A percentile compares a stretch with the other conserved stretches of the same genome.
These are phyloP conservation scores for Spathaspora sp. DNA, from an alignment of 805 yeast genomes.

Conservation along the genomic window DNA sequence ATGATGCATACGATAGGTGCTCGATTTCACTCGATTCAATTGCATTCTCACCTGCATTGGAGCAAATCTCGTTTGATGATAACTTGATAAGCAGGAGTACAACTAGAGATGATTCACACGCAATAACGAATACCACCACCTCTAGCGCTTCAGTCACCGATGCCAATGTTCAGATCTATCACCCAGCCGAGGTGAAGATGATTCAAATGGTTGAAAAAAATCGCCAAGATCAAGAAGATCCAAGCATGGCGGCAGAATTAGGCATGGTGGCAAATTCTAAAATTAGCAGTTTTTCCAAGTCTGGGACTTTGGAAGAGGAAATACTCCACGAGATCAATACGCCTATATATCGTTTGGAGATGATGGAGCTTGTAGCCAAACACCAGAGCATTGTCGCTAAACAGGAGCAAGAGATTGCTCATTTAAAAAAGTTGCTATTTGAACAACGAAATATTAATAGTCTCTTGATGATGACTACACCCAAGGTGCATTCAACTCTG, in stretches of 20 bases:
- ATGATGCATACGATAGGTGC: neutral
- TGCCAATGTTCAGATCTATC: constrained; percentile 10
- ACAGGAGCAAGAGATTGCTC: constrained; percentile 23
- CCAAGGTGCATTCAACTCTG: constrained; percentile 9
- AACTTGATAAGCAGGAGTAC: constrained; percentile 15
- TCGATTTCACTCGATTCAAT: neutral
- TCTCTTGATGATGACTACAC: neutral
- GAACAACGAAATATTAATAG: constrained; percentile 20
- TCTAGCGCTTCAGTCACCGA: constrained; percentile 7
- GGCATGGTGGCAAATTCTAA: neutral
- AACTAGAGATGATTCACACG: constrained; percentile 8
- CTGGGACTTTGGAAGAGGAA: neutral
- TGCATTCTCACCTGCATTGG: neutral
- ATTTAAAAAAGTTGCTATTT: constrained; percentile 17
- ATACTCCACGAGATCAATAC: neutral
- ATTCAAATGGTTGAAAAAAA: neutral
- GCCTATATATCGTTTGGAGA: constrained; percentile 10
- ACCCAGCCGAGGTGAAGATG: neutral
- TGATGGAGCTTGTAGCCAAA: constrained; percentile 19
- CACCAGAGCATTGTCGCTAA: constrained; percentile 18
- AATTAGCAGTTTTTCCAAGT: neutral
- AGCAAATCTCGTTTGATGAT: constrained; percentile 11
- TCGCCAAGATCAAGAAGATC: neutral
- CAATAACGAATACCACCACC: neutral
- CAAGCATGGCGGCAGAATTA: neutral